Evolutionary conservation across 768 basidiomycete genomes (phyloP).

Genomic region (Russula sp.): DNA sequence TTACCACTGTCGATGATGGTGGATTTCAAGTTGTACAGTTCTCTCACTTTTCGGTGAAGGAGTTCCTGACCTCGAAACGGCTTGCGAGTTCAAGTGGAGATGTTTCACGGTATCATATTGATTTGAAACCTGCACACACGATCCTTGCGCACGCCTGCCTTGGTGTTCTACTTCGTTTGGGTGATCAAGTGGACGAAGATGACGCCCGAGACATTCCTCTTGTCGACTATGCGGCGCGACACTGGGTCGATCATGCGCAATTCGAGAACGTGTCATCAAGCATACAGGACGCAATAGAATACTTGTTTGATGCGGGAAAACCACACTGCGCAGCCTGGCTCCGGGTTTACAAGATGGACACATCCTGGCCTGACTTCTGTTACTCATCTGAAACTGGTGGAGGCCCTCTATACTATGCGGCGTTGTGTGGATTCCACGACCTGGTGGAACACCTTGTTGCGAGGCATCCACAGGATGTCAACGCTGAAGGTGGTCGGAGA

Average conservation of each 20-base stretch:
- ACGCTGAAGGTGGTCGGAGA: neutral
- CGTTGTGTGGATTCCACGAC: slow-evolving; percentile 1
- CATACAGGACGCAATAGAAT: neutral
- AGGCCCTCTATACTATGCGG: neutral
- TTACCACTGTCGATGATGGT: neutral
- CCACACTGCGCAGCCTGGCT: slow-evolving; percentile 1
- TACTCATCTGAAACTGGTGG: too few species aligned
- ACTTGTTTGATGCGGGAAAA: neutral
- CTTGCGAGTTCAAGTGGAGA: neutral
- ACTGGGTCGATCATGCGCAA: slow-evolving; percentile 3
- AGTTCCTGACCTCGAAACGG: slow-evolving; percentile 1
- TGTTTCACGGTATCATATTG: neutral
- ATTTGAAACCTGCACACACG: neutral
- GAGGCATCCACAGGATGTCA: neutral
- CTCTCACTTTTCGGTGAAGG: slow-evolving; percentile 12
- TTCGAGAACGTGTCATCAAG: neutral
- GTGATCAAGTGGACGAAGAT: neutral
- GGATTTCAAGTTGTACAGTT: slow-evolving; percentile 4
- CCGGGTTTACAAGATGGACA: neutral
- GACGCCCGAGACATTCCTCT: neutral
- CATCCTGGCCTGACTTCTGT: neutral
- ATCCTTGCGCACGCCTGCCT: slow-evolving; percentile 6
- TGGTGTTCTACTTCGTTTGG: slow-evolving; percentile 1
- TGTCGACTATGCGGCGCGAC: neutral
- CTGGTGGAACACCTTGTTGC: neutral